These are phyloP conservation scores for Malassezia obtusa DNA, from an alignment of 1,284 basidiomycete species.

Conservation along the genomic window DNA sequence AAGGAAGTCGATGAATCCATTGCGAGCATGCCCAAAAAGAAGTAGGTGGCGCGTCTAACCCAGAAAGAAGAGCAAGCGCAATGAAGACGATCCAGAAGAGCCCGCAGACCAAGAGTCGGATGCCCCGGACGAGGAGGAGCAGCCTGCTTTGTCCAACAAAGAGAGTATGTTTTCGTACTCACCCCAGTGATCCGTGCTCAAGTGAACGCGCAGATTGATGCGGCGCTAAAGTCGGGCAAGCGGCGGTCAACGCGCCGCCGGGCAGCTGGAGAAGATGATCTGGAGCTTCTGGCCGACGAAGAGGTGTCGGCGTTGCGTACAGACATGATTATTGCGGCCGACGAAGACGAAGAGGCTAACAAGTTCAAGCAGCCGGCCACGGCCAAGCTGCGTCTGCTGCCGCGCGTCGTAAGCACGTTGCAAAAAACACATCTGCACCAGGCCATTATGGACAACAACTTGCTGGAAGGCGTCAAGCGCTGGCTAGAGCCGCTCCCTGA, in stretches of 20 bases:
- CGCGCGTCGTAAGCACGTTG: constrained; percentile 80
- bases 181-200: constrained; percentile 24
- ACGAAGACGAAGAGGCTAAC: constrained; percentile 74
- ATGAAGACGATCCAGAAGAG: constrained; percentile 1
- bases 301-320: constrained; percentile 74
- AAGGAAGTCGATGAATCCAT: constrained; percentile 7
- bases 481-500: constrained; percentile 95
- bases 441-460: constrained; percentile 87
- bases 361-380: constrained; percentile 71
- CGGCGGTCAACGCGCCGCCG: constrained; percentile 63
- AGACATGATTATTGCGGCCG: constrained; percentile 75
- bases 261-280: constrained; percentile 56
- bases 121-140: background rate
- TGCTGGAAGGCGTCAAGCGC: constrained; percentile 75
- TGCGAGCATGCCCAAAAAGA: constrained; percentile 9
- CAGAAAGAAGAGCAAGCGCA: background rate
- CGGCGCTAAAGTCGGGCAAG: constrained; percentile 71
- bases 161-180: background rate
- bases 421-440: constrained; percentile 85
- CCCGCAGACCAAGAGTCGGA: background rate
- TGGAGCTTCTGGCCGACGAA: constrained; percentile 83
- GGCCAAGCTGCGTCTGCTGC: constrained; percentile 72
- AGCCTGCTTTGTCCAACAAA: background rate
- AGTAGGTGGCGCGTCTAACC: background rate
- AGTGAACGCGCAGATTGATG: constrained; percentile 66